Percentiles rank a stretch among this genome's conserved stretches.
Evolutionary conservation across 1,139 yeast genomes (phyloP).

Genomic region (Protomyces macrosporus): DNA sequence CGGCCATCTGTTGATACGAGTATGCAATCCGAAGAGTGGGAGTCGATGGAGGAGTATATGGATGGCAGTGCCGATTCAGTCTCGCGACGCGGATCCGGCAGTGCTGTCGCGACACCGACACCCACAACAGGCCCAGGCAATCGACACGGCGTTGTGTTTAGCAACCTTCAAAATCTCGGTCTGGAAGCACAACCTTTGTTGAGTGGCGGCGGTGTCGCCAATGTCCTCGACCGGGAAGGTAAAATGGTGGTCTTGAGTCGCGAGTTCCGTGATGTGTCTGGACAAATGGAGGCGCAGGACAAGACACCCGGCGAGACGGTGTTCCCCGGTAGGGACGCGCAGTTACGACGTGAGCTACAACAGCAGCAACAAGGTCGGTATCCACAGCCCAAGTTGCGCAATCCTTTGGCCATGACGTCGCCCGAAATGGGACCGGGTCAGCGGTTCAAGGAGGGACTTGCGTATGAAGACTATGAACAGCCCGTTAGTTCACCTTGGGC

Average conservation of each 20-base stretch:
- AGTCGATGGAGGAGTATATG: slow-evolving; percentile 10
- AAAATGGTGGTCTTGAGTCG: slow-evolving; percentile 36
- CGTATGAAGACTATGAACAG: slow-evolving; percentile 37
- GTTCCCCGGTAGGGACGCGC: neutral
- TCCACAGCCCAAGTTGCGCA: slow-evolving; percentile 24
- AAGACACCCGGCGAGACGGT: slow-evolving; percentile 12
- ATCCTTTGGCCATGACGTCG: slow-evolving; percentile 26
- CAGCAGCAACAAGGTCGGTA: slow-evolving; percentile 1
- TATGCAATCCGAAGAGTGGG: slow-evolving; percentile 14
- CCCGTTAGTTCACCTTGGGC: slow-evolving; percentile 38
- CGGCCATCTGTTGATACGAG: neutral
- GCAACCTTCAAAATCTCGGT: slow-evolving; percentile 35
- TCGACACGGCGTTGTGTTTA: slow-evolving; percentile 7
- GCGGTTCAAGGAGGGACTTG: neutral
- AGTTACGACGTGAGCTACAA: slow-evolving; percentile 6
- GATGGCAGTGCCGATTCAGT: too few species aligned
- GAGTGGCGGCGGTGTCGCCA: slow-evolving; percentile 36
- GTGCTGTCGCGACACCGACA: neutral
- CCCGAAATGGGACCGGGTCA: neutral
- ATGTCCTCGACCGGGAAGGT: slow-evolving; percentile 35
- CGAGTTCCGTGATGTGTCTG: slow-evolving; percentile 33
- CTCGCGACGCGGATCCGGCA: neutral
- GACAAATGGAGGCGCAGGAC: neutral
- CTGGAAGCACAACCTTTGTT: slow-evolving; percentile 39
- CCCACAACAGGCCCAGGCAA: neutral